Evolutionary conservation across 192 early-diverging fungal species (phyloP).

Genomic region (Linnemannia zychae): DNA sequence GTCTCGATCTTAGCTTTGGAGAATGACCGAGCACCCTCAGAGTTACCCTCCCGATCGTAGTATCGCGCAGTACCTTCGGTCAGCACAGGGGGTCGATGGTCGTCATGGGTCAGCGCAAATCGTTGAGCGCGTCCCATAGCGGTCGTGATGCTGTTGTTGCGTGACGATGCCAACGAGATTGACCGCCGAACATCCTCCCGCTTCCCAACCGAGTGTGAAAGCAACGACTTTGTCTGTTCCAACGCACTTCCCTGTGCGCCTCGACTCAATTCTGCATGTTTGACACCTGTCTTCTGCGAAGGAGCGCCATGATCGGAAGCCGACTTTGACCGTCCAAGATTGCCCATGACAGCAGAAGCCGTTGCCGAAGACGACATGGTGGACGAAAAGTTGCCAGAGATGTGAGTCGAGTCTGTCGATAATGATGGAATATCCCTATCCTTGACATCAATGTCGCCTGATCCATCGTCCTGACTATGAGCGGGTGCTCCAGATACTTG

Average conservation of each 20-base stretch:
- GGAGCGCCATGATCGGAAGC: constrained; percentile 31
- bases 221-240: constrained; percentile 51
- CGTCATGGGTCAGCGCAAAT: constrained; percentile 36
- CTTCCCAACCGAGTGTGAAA: constrained; percentile 42
- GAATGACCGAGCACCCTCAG: constrained; percentile 17
- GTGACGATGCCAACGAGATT: constrained; percentile 30
- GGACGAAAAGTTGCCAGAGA: neutral
- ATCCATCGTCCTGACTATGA: constrained; percentile 43
- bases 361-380: constrained; percentile 15
- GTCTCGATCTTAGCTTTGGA: constrained; percentile 54
- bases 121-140: constrained; percentile 33
- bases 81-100: constrained; percentile 29
- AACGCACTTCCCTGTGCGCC: constrained; percentile 41
- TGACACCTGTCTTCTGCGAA: constrained; percentile 27
- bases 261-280: constrained; percentile 48
- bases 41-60: constrained; percentile 29
- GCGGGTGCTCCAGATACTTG: constrained; percentile 21
- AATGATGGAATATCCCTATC: neutral
- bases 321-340: constrained; percentile 47
- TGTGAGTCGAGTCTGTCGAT: neutral
- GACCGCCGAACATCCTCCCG: constrained; percentile 52
- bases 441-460: constrained; percentile 29
- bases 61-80: constrained; percentile 23
- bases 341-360: constrained; percentile 18
- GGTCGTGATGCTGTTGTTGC: constrained; percentile 47